Percentiles rank a stretch among this genome's conserved stretches.
Evolutionary conservation across 2,329 filamentous ascomycete genomes (phyloP).

Genomic region (Harringtonia aguacate): DNA sequence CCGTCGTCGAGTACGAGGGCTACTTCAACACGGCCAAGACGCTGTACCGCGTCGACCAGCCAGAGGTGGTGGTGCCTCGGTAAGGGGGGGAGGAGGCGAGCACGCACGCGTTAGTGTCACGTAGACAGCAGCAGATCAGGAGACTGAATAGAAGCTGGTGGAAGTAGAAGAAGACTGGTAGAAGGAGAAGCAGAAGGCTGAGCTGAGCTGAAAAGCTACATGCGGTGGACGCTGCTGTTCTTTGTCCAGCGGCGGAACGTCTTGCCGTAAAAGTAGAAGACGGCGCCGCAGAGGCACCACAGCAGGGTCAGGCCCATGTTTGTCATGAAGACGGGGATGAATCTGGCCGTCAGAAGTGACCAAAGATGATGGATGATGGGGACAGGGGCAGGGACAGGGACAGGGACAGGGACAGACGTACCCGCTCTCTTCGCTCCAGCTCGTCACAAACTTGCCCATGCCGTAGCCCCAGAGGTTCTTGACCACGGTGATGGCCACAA

Average conservation of each 20-base stretch:
- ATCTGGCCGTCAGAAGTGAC: not conserved
- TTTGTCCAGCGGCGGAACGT: conserved; percentile 24
- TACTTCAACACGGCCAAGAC: conserved; percentile 31
- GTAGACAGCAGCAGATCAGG: too few species aligned
- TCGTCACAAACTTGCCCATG: conserved; percentile 17
- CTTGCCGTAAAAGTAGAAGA: conserved; percentile 19
- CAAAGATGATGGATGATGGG: not conserved
- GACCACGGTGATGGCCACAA: conserved; percentile 18
- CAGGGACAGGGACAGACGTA: too few species aligned
- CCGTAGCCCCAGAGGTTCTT: conserved; percentile 20
- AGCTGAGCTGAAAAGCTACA: not conserved
- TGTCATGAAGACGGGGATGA: conserved; percentile 15
- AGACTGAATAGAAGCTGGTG: too few species aligned
- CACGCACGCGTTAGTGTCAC: too few species aligned
- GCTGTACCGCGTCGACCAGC: too few species aligned
- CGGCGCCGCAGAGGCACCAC: conserved; percentile 12
- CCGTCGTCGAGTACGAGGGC: conserved; percentile 32
- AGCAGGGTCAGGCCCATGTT: conserved; percentile 18
- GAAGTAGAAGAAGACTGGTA: too few species aligned
- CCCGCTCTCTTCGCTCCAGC: conserved; percentile 15
- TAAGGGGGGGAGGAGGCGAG: too few species aligned
- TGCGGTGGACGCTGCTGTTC: conserved; percentile 16
- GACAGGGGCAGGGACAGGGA: too few species aligned
- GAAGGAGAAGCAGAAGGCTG: too few species aligned
- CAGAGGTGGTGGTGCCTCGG: too few species aligned